These are phyloP conservation scores for Coniferiporia sulphurascens DNA, from an alignment of 1,284 basidiomycete species.

Conservation along the genomic window DNA sequence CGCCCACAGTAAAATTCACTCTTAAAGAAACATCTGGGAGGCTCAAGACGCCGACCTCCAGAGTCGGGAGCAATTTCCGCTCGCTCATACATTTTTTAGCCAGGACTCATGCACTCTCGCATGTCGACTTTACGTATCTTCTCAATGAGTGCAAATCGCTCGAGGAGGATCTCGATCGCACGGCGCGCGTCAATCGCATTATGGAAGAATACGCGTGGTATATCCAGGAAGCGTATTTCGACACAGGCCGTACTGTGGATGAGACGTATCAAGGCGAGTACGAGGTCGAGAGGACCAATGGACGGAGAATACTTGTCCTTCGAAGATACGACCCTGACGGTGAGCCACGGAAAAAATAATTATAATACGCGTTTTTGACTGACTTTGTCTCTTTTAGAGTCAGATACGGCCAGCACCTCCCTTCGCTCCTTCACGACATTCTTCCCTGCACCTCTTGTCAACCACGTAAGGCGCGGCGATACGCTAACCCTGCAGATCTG, in stretches of 20 bases:
- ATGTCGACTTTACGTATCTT: slow-evolving; percentile 12
- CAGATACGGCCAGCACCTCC: slow-evolving; percentile 15
- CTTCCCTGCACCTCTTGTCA: slow-evolving; percentile 15
- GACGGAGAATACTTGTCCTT: slow-evolving; percentile 12
- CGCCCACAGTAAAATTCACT: slow-evolving; percentile 13
- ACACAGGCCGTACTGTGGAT: slow-evolving; percentile 17
- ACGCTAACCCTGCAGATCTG: slow-evolving; percentile 19
- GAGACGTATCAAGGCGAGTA: slow-evolving; percentile 19
- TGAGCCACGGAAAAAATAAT: not conserved
- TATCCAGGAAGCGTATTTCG: slow-evolving; percentile 19
- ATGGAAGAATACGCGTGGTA: slow-evolving; percentile 18
- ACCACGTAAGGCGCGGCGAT: slow-evolving; percentile 15
- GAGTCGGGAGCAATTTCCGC: slow-evolving; percentile 16
- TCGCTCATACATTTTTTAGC: slow-evolving; percentile 15
- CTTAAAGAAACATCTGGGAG: slow-evolving; percentile 14
- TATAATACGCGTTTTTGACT: not conserved
- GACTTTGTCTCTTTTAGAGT: not conserved
- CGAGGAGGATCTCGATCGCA: slow-evolving; percentile 14
- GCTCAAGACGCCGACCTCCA: slow-evolving; percentile 12
- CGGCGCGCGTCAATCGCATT: slow-evolving; percentile 18
- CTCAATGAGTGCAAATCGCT: slow-evolving; percentile 13
- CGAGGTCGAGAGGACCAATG: slow-evolving; percentile 15
- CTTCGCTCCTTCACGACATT: slow-evolving; percentile 15
- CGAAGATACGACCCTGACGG: slow-evolving; percentile 18
- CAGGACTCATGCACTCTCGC: not conserved